Percentiles rank a stretch among this genome's conserved stretches.
Conservation (phyloP, 163 green algal genomes). For the Dunaliella salina region DNA sequence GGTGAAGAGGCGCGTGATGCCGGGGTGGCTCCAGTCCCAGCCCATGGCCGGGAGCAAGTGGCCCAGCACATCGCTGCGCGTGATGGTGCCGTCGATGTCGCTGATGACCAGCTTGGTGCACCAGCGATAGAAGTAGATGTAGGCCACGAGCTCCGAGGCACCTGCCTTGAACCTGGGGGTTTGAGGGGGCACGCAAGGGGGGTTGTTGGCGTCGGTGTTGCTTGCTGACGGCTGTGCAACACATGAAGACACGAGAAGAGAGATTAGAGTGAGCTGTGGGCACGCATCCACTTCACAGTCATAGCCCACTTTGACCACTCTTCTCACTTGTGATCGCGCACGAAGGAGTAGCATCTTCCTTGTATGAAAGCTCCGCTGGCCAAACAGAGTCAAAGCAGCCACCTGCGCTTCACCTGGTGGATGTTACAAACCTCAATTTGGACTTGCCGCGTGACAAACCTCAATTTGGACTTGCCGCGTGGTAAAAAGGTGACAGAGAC, state of each 20-base stretch:
- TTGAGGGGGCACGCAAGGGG: neutral
- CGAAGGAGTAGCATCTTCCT: too few species aligned
- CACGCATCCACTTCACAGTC: too few species aligned
- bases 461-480: too few species aligned
- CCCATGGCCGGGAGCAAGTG: conserved; percentile 83
- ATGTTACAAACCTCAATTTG: too few species aligned
- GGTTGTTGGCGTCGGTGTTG: neutral
- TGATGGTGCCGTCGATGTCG: conserved; percentile 96
- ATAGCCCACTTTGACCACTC: neutral
- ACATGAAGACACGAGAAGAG: neutral
- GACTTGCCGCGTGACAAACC: too few species aligned
- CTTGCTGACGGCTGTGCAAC: neutral
- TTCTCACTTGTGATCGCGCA: too few species aligned
- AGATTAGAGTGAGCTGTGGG: too few species aligned
- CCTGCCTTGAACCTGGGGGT: conserved; percentile 14
- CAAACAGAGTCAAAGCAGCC: too few species aligned
- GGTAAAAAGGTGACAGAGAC: too few species aligned
- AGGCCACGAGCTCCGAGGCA: conserved; percentile 53
- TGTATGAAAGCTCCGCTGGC: too few species aligned
- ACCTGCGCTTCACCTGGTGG: too few species aligned
- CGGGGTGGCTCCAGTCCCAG: conserved; percentile 83
- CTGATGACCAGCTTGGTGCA: conserved; percentile 64
- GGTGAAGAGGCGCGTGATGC: conserved; percentile 75
- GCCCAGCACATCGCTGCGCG: conserved; percentile 73
- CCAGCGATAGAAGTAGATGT: conserved; percentile 62